Conservation (phyloP, 163 green algal genomes). For the Scenedesmus sp. region DNA sequence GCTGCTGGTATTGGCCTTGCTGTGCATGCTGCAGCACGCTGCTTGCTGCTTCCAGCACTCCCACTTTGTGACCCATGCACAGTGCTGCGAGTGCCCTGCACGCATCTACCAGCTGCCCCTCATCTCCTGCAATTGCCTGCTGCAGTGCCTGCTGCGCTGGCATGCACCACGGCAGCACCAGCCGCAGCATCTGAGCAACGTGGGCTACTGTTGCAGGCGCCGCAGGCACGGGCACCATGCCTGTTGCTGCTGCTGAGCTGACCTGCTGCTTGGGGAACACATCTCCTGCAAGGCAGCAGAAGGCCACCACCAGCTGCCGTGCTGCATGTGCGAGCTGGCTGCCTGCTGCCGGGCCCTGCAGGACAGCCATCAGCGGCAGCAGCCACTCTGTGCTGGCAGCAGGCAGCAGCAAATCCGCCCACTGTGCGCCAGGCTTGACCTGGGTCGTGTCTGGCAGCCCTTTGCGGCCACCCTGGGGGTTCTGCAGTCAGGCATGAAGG, state of each 20-base stretch:
- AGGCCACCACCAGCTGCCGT: slow-evolving; percentile 69
- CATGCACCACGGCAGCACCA: slow-evolving; percentile 60
- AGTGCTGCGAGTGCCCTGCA: slow-evolving; percentile 67
- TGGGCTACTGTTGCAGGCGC: slow-evolving; percentile 29
- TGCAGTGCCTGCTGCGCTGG: slow-evolving; percentile 54
- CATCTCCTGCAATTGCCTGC: slow-evolving; percentile 56
- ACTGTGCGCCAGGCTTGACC: slow-evolving; percentile 57
- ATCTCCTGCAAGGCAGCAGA: slow-evolving; percentile 73
- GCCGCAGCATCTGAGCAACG: slow-evolving; percentile 62
- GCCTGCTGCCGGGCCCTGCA: slow-evolving; percentile 49
- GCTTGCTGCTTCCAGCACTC: slow-evolving; percentile 44
- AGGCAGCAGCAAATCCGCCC: slow-evolving; percentile 74
- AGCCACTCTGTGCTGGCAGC: slow-evolving; percentile 73
- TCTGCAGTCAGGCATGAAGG: not conserved
- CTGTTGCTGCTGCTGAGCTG: slow-evolving; percentile 1
- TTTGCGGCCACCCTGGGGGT: slow-evolving; percentile 21
- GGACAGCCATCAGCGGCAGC: slow-evolving; percentile 63
- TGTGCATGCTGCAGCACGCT: slow-evolving; percentile 24
- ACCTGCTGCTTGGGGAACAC: slow-evolving; percentile 68
- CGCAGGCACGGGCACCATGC: not conserved
- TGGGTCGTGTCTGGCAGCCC: slow-evolving; percentile 13
- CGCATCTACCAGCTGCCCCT: slow-evolving; percentile 70
- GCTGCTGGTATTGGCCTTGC: not conserved
- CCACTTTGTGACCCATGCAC: slow-evolving; percentile 36
- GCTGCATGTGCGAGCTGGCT: slow-evolving; percentile 55